Evolutionary conservation across 257 asterid species (phyloP).

Genomic region (Pogostemon cablin): DNA sequence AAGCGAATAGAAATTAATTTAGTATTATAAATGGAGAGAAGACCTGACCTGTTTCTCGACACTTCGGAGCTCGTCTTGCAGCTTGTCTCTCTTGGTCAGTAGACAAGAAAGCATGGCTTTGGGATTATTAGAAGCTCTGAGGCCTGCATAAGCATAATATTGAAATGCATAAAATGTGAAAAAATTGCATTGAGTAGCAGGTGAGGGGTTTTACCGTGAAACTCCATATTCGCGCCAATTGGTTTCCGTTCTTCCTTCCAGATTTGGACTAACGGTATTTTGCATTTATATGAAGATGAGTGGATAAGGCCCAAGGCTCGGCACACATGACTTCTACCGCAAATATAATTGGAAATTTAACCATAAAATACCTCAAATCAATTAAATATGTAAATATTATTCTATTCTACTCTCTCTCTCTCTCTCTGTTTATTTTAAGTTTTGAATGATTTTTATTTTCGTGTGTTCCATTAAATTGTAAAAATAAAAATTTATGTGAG

Average conservation of each 20-base stretch:
- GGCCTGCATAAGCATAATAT: slow-evolving; percentile 47
- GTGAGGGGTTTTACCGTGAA: slow-evolving; percentile 45
- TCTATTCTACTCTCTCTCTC: no score
- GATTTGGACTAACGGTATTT: slow-evolving; percentile 48
- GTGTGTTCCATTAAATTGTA: no score
- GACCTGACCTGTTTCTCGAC: slow-evolving; percentile 95
- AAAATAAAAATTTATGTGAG: no score
- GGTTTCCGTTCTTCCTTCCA: slow-evolving; percentile 19
- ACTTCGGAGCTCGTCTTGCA: slow-evolving; percentile 72
- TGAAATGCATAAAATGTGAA: slow-evolving; percentile 18
- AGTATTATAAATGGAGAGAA: neutral
- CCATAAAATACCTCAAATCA: no score
- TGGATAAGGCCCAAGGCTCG: slow-evolving; percentile 18
- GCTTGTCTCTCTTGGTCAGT: slow-evolving; percentile 71
- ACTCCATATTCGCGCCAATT: slow-evolving; percentile 56
- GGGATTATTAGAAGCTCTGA: slow-evolving; percentile 68
- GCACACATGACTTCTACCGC: no score
- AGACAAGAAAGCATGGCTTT: slow-evolving; percentile 69
- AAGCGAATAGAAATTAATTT: neutral
- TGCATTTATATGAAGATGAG: slow-evolving; percentile 31
- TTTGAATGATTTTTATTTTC: no score
- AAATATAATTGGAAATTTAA: no score
- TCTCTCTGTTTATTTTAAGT: no score
- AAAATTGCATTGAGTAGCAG: neutral
- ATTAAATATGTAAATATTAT: no score